Evolutionary conservation across 352 stramenopile species (phyloP).

Genomic region (Phytophthora parvispora): DNA sequence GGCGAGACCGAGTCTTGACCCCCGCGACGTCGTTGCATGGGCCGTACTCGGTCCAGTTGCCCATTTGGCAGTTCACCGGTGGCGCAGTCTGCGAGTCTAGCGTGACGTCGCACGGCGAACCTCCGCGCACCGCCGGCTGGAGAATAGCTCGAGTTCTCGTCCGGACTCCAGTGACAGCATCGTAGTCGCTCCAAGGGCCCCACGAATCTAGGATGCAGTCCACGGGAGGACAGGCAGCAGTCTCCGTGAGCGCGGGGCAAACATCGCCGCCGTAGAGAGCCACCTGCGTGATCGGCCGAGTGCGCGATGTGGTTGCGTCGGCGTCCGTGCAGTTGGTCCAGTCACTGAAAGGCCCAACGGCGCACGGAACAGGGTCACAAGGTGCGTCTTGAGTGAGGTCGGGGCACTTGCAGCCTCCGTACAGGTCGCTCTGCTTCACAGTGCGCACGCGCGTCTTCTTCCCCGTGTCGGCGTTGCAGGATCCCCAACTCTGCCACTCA

Average conservation of each 20-base stretch:
- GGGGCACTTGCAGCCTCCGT: slow-evolving; percentile 61
- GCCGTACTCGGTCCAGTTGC: slow-evolving; percentile 58
- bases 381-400: slow-evolving; percentile 39
- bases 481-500: slow-evolving; percentile 40
- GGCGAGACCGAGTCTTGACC: slow-evolving; percentile 45
- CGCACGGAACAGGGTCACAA: slow-evolving; percentile 61
- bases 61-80: slow-evolving; percentile 62
- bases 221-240: slow-evolving; percentile 46
- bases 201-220: slow-evolving; percentile 56
- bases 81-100: slow-evolving; percentile 42
- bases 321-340: slow-evolving; percentile 61
- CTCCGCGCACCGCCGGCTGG: slow-evolving; percentile 50
- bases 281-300: slow-evolving; percentile 38
- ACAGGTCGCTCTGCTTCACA: slow-evolving; percentile 56
- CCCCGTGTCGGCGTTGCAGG: slow-evolving; percentile 32
- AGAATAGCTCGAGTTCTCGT: slow-evolving; percentile 35
- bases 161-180: slow-evolving; percentile 44
- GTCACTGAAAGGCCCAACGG: slow-evolving; percentile 50
- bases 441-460: slow-evolving; percentile 49
- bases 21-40: slow-evolving; percentile 45
- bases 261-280: slow-evolving; percentile 46
- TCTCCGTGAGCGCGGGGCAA: slow-evolving; percentile 37
- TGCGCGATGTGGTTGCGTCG: slow-evolving; percentile 39
- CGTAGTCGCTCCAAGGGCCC: slow-evolving; percentile 53
- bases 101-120: slow-evolving; percentile 41